Evolutionary conservation across 2,329 filamentous ascomycete species (phyloP).

Genomic region (Albifimbria verrucaria): DNA sequence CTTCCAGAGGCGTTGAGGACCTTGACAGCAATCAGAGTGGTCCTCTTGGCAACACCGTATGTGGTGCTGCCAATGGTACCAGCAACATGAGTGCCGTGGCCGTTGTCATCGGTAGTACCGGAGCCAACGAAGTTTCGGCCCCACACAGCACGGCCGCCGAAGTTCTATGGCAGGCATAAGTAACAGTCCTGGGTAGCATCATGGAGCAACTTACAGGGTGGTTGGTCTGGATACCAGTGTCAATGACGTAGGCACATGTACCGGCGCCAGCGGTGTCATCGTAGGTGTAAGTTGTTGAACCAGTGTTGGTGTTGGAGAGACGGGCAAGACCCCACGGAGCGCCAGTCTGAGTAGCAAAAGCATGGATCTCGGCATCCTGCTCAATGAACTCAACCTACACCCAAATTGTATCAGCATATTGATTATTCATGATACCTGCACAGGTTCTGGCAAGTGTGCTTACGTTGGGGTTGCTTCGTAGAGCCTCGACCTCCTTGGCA

Average conservation of each 20-base stretch:
- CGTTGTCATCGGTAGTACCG: constrained; percentile 25
- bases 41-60: constrained; percentile 40
- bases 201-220: constrained; percentile 29
- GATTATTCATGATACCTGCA: background rate
- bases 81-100: constrained; percentile 39
- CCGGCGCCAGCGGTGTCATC: constrained; percentile 37
- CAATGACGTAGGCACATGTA: constrained; percentile 43
- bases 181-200: background rate
- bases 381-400: constrained; percentile 34
- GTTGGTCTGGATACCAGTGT: constrained; percentile 38
- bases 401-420: background rate
- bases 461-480: constrained; percentile 23
- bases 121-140: constrained; percentile 23
- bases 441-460: background rate
- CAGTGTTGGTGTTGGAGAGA: constrained; percentile 30
- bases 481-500: constrained; percentile 19
- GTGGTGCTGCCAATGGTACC: constrained; percentile 28
- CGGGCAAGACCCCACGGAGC: constrained; percentile 38
- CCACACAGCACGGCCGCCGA: constrained; percentile 30
- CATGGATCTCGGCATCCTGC: constrained; percentile 32
- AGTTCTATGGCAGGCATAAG: constrained; percentile 19
- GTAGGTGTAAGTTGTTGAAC: constrained; percentile 32
- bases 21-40: constrained; percentile 41
- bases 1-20: constrained; percentile 35
- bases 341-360: constrained; percentile 25